phyloP scores from a whole-genome alignment of 257 asterid genomes.

The Echites panduratus region DNA sequence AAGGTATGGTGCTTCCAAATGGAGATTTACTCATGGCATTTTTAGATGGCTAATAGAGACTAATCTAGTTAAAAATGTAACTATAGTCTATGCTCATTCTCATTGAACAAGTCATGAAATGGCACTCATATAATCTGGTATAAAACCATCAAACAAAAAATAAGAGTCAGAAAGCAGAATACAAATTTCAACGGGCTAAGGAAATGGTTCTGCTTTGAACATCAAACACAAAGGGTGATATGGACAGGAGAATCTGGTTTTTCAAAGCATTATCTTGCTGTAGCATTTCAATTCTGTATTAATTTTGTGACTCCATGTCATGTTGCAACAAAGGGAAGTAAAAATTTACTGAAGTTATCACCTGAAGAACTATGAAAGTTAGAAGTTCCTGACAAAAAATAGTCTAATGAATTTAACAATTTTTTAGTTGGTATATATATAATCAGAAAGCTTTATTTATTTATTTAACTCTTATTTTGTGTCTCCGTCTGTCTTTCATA shows the following conservation, averaged over 20 bases:
- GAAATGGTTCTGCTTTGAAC: neutral
- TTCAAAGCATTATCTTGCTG: neutral
- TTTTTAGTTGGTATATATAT: neutral
- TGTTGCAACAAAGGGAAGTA: neutral
- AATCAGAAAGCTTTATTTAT: neutral
- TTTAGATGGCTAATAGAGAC: neutral
- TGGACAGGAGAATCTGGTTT: neutral
- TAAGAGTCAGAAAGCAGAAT: neutral
- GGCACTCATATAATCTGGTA: neutral
- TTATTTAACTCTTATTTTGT: neutral
- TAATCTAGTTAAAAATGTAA: neutral
- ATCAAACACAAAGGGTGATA: neutral
- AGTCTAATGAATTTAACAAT: neutral
- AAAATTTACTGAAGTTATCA: neutral
- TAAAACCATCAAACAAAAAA: neutral
- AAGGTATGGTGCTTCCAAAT: constrained; percentile 44
- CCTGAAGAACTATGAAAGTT: neutral
- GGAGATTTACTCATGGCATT: neutral
- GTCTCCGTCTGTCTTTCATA: neutral
- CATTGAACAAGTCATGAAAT: neutral
- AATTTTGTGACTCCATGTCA: neutral
- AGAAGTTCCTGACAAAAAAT: neutral
- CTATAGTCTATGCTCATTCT: neutral
- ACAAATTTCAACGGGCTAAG: neutral
- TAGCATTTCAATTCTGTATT: neutral